Base-by-base conservation (phyloP, 1,284 basidiomycete species). In the Coniophora puteana region DNA sequence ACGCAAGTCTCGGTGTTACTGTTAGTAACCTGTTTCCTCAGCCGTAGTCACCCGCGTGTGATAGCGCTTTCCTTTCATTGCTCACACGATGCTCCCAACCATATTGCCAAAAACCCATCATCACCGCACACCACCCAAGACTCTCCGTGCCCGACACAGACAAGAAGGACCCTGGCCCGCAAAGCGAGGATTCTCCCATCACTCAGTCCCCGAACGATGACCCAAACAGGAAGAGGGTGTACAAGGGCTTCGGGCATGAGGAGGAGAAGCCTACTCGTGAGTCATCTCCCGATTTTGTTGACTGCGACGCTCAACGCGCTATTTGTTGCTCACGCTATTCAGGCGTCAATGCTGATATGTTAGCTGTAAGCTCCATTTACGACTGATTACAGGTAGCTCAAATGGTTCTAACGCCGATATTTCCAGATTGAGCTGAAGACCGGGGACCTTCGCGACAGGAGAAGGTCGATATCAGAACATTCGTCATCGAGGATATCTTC, bases 381-480 rank as follows among this genome's bases (percentile, higher is more conserved):
- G 20, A 29, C 46, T 40, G 28, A 32, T 41, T 45, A 37, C 31
- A 29, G 21, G 47, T 48, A 38, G 37, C 36, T 14, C 38, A 18
- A 14, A 37, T 43, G 13, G 36, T 49, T 38, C 40, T 53, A 27
- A 44, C 30, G 17, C 27, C 36, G 35, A 32, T 17, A 17, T 28
- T 17, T 39, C n/a, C 44, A 85, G 80, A 93, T 94, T 51, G 87
- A 92, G 66, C 76, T 95, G 56, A 93, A 85, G 64, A 90, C 91
- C 8, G 91, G 94, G 68, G 93, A 98, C 68, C 72, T 98, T 36
- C 96, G 95, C 67, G 90, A 95, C 71, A 96, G 74, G 93, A 97
- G 72, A 98, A 98, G 76, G 94, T 98, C 67, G 94, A 98, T 68
- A 78, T 98, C 43, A 94, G 97, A 74, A 94, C 92, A 36, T 86